Evolutionary conservation across 306 rosid genomes (phyloP).

Genomic region (Oxytropis ochrocephala): DNA sequence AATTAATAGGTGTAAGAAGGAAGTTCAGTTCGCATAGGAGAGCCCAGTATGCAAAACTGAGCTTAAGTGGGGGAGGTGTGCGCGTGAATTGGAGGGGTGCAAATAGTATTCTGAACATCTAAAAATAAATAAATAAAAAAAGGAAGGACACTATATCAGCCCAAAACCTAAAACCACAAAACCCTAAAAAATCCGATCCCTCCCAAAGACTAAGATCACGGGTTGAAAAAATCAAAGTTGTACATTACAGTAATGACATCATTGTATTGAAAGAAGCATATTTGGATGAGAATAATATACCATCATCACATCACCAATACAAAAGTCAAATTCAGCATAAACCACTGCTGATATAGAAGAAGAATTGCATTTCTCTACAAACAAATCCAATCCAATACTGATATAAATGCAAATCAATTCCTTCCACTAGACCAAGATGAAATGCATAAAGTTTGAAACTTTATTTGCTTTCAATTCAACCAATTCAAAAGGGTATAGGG

Average conservation of each 20-base stretch:
- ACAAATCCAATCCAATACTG: neutral
- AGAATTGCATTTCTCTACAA: neutral
- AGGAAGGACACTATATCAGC: too few species aligned
- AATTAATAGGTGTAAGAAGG: too few species aligned
- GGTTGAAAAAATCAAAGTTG: conserved; percentile 23
- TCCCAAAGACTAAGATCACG: too few species aligned
- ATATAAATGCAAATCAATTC: neutral
- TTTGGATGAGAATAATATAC: conserved; percentile 12
- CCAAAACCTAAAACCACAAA: too few species aligned
- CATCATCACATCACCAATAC: neutral
- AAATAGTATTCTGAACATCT: too few species aligned
- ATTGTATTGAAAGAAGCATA: neutral
- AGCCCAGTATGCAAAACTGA: too few species aligned
- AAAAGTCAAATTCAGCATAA: conserved; percentile 23
- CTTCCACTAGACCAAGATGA: neutral
- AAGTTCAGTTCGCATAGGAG: too few species aligned
- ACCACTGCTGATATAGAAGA: neutral
- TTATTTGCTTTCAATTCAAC: conserved; percentile 7
- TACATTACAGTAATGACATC: neutral
- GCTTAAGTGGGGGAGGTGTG: too few species aligned
- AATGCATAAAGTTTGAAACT: conserved; percentile 5
- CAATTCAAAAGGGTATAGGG: too few species aligned
- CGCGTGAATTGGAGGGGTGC: too few species aligned
- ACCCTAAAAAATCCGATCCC: too few species aligned
- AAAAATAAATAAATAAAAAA: too few species aligned